These are phyloP conservation scores for Aquilaria agallochum DNA, from an alignment of 441 rosid genomes.

Conservation along the genomic window DNA sequence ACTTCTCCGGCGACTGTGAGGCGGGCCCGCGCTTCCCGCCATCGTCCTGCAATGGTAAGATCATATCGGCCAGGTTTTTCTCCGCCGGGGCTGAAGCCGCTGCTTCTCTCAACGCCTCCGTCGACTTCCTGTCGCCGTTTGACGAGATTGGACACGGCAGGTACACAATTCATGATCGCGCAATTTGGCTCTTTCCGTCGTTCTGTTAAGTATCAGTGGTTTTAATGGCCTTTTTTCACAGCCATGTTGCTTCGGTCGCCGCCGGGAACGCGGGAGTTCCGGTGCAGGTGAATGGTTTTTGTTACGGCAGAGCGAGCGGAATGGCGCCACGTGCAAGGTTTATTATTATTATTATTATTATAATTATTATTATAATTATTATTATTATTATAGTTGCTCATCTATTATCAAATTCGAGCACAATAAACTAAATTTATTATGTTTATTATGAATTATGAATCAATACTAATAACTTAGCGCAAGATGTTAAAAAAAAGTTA, in stretches of 20 bases:
- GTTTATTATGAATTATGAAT: too few species aligned
- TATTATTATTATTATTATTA: not conserved
- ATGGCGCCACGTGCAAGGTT: constrained; percentile 74
- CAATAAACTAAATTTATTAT: not conserved
- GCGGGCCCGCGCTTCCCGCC: constrained; percentile 63
- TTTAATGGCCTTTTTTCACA: constrained; percentile 16
- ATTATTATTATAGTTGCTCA: constrained; percentile 1
- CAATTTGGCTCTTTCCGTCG: not conserved
- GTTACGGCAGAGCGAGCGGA: constrained; percentile 60
- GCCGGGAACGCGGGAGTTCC: constrained; percentile 66
- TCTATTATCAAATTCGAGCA: not conserved
- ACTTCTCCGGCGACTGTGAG: constrained; percentile 74
- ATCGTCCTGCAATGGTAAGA: constrained; percentile 75
- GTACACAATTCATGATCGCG: constrained; percentile 21
- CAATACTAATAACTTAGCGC: too few species aligned
- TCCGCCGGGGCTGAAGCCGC: constrained; percentile 78
- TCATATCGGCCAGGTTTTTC: constrained; percentile 72
- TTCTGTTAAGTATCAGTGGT: not conserved
- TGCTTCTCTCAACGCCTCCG: constrained; percentile 45
- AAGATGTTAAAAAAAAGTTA: too few species aligned
- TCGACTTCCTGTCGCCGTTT: constrained; percentile 77
- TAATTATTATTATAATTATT: too few species aligned
- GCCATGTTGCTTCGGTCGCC: constrained; percentile 66
- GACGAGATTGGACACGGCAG: constrained; percentile 93
- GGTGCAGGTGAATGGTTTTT: constrained; percentile 48